phyloP scores from a whole-genome alignment of 2,329 filamentous ascomycete genomes.

The Colletotrichum sp. region DNA sequence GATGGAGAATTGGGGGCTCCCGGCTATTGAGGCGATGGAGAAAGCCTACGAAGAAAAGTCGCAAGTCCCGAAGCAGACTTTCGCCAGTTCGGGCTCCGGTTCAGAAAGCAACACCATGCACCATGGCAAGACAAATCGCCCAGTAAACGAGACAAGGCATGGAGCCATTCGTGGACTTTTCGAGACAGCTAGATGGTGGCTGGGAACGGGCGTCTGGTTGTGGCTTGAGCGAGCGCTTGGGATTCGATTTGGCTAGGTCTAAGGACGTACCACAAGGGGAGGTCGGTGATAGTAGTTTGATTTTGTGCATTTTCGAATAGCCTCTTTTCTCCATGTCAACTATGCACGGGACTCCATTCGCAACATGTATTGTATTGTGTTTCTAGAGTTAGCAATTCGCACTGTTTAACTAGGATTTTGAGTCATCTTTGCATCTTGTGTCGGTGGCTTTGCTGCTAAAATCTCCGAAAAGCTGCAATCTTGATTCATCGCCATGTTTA shows the following conservation, averaged over 20 bases:
- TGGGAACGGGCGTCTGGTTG: neutral
- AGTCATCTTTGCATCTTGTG: neutral
- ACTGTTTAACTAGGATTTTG: neutral
- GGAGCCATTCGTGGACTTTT: neutral
- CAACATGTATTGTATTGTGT: accelerated
- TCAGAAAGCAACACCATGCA: neutral
- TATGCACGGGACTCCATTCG: accelerated
- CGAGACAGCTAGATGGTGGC: neutral
- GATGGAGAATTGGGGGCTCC: neutral
- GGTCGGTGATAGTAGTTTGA: neutral
- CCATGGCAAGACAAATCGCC: neutral
- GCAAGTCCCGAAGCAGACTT: neutral
- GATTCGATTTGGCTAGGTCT: neutral
- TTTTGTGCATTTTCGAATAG: neutral
- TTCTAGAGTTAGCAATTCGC: neutral
- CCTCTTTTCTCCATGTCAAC: neutral
- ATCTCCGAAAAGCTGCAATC: neutral
- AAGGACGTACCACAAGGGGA: neutral
- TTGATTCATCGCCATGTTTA: neutral
- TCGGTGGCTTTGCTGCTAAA: neutral
- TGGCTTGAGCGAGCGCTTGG: neutral
- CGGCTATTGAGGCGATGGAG: neutral
- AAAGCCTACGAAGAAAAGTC: neutral
- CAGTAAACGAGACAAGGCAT: neutral
- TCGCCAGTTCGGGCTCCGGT: accelerated